Conservation (phyloP, 495 filamentous ascomycete genomes). For the Pseudotulostoma volvatum region DNA sequence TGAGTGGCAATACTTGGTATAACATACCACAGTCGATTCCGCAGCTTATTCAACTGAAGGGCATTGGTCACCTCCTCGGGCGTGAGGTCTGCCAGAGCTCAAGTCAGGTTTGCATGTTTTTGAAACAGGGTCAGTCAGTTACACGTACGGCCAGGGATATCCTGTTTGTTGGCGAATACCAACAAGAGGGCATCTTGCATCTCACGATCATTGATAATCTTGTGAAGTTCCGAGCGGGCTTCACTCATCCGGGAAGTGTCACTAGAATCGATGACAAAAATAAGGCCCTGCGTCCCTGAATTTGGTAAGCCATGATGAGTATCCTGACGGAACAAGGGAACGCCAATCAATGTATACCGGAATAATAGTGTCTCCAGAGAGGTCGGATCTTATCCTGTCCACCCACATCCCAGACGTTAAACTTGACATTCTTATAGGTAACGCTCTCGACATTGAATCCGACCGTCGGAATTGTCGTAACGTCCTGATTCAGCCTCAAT, state of each 20-base stretch:
- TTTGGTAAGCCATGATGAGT: background rate
- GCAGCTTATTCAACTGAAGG: slow-evolving; percentile 69
- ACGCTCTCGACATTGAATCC: slow-evolving; percentile 99
- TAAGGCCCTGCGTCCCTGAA: slow-evolving; percentile 81
- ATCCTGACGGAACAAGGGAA: background rate
- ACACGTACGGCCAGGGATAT: slow-evolving; percentile 63
- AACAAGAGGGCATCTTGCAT: slow-evolving; percentile 92
- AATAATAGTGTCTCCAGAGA: slow-evolving; percentile 99
- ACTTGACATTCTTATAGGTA: slow-evolving; percentile 97
- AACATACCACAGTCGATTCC: slow-evolving; percentile 90
- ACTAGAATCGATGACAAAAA: slow-evolving; percentile 92
- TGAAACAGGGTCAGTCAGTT: background rate
- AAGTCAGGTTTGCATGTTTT: slow-evolving; percentile 1
- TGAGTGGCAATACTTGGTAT: slow-evolving; percentile 89
- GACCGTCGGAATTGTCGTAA: slow-evolving; percentile 98
- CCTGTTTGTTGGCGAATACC: slow-evolving; percentile 98
- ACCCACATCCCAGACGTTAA: slow-evolving; percentile 99
- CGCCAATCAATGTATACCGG: slow-evolving; percentile 45
- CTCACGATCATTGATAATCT: slow-evolving; percentile 92
- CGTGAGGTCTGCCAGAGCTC: slow-evolving; percentile 49
- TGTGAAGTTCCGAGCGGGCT: slow-evolving; percentile 74
- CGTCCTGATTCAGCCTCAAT: slow-evolving; percentile 92
- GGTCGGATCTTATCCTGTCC: slow-evolving; percentile 99
- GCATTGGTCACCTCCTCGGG: slow-evolving; percentile 74
- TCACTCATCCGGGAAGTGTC: slow-evolving; percentile 80